Base-by-base conservation (phyloP, 192 early-diverging fungal genomes). In the Chytriomyces sp. region DNA sequence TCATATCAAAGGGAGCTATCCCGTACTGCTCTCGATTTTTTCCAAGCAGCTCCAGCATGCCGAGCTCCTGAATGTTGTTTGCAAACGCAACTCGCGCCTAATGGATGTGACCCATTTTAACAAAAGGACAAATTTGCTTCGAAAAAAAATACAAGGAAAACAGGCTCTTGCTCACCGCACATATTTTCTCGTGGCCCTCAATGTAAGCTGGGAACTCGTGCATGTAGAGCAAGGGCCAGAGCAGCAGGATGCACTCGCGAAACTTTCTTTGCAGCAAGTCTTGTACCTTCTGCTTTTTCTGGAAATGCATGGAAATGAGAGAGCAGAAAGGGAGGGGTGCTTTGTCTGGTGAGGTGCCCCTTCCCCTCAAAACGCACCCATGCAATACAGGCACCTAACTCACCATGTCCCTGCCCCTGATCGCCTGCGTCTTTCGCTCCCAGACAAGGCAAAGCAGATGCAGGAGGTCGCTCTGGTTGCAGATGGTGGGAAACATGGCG, bases 221-320 rank as follows among this genome's bases (percentile, higher is more conserved):
- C 52, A 80, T 70, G 32, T 70, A 55, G 6, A 80, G 64, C n/a
- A 83, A 62, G 3, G 83, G 83, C 80, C 81, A 83, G 1, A 84
- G 40, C 3, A 74, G 52, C 38, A 79, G 39, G 10, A 82, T 66
- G 30, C 62, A 63, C 25, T 66, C 59, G 10, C 64, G 72, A 68
- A 81, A 81, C 34, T 77, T 57, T 41, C 44, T 33, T 41, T 70
- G 54, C 5, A 70, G 39, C 8, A 59, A 5, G 8, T 17, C 57
- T 40, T 70, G 68, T 19, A 70, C 19, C 40, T 70, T 70, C 39
- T 30, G 56, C 4, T 55, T 52, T 59, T 70, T 57, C 68, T 70
- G 37, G 0, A 36, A 4, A 37, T 39, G 54, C 1, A 10, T 7
- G 64, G 5, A 73, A 30, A 12, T 68, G 25, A 31, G 60, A 30